Evolutionary conservation across 257 asterid genomes (phyloP), one percentile per base, ranked within the genome.

Genomic region (Jaltomata sinuosa): DNA sequence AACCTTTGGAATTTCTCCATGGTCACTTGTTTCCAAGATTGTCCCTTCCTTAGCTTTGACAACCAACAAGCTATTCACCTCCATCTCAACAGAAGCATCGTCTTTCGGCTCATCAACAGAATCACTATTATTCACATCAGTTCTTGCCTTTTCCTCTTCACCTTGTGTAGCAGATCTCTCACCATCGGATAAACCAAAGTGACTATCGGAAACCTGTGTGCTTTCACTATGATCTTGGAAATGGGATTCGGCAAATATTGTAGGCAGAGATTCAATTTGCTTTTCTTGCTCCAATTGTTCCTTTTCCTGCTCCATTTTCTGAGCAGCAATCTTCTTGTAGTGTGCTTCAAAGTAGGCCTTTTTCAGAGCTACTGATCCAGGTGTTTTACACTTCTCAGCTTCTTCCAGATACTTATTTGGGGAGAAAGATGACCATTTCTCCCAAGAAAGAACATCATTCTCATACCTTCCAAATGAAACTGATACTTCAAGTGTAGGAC

Each of bases 281-380:
- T 89, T 89, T 65, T 92, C 99, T 85, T 87, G 94, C 85, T 93
- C 97, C 57, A 90, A 61, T 82, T 88, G 95, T 68, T 69, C 25
- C 52, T 11, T 67, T 29, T 38, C 79, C 9, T 21, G 5, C 18
- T 94, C 95, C 6, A 93, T 91, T 86, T 92, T 94, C 89, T 53
- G 85, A 72, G 99, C 98, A 84, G 98, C 97, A 84, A 94, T 89
- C 80, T 88, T 94, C 89, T 91, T 94, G 90, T 96, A 96, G 59
- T 96, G 97, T 42, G 98, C 98, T 94, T 94, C 99, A 85, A 96
- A 96, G 79, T 93, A 96, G 0, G 98, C 99, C 91, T 92, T 94
- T 87, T 96, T 94, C 84, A 93, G 97, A 8, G 97, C 98, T 61
- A 96, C 99, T 62, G 98, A 93, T 85, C 99, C 98, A n/a, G 98